phyloP scores from a whole-genome alignment of 441 rosid species.

The Viola pubescens region DNA sequence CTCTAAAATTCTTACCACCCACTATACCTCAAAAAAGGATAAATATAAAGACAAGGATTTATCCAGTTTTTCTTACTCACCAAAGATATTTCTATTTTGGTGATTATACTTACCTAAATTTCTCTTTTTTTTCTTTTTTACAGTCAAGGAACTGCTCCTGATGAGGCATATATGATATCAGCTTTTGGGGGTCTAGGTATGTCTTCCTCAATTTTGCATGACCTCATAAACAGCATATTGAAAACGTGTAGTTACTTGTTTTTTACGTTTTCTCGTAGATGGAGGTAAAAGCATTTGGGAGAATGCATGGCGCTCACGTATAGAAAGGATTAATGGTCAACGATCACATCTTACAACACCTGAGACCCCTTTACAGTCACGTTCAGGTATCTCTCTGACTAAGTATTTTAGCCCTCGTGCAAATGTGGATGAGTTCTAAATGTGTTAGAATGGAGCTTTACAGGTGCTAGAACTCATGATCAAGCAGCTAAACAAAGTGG shows the following conservation, averaged over 20 bases:
- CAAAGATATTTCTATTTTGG: too few relatives aligned
- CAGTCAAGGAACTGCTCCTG: conserved; percentile 92
- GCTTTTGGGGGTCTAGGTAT: conserved; percentile 96
- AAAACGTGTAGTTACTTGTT: conserved; percentile 13
- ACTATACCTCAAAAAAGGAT: too few relatives aligned
- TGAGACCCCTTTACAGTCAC: conserved; percentile 67
- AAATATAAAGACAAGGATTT: too few relatives aligned
- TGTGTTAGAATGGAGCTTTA: conserved; percentile 15
- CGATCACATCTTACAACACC: conserved; percentile 39
- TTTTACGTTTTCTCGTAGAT: conserved; percentile 40
- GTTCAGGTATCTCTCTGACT: conserved; percentile 41
- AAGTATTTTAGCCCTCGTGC: conserved; percentile 11
- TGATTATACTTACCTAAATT: conserved; percentile 5
- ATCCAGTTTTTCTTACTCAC: too few relatives aligned
- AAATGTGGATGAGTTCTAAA: conserved; percentile 12
- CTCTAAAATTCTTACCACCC: too few relatives aligned
- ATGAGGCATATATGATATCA: conserved; percentile 93
- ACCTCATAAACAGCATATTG: background rate
- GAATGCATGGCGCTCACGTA: conserved; percentile 63
- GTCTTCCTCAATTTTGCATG: conserved; percentile 12
- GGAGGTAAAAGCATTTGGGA: conserved; percentile 87
- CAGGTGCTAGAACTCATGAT: conserved; percentile 46
- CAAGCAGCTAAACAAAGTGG: conserved; percentile 46
- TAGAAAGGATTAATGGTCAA: conserved; percentile 57
- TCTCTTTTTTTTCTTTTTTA: conserved; percentile 24